Conservation (phyloP, 2,329 filamentous ascomycete genomes). For the Hypoxylon sp. region DNA sequence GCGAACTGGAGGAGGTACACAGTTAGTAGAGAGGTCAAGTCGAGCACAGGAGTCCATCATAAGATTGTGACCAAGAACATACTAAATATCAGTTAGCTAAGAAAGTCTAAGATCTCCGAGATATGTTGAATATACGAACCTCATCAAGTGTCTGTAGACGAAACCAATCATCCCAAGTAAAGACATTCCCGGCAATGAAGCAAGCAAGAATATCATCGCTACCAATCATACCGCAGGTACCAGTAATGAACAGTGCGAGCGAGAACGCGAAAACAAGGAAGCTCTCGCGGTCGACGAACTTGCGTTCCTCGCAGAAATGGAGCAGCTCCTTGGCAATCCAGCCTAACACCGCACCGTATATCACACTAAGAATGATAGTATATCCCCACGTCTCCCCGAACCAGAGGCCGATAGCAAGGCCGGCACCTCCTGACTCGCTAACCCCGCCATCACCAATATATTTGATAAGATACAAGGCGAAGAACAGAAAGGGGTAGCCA, state of each 20-base stretch:
- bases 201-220: slow-evolving; percentile 92
- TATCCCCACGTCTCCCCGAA: slow-evolving; percentile 90
- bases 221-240: slow-evolving; percentile 88
- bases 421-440: slow-evolving; percentile 70
- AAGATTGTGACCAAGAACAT: slow-evolving; percentile 26
- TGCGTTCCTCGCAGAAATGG: slow-evolving; percentile 85
- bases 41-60: background rate
- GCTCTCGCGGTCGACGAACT: slow-evolving; percentile 87
- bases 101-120: background rate
- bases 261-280: slow-evolving; percentile 90
- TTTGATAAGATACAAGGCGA: slow-evolving; percentile 87
- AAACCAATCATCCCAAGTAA: slow-evolving; percentile 97
- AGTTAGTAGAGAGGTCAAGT: slow-evolving; percentile 31
- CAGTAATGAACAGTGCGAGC: slow-evolving; percentile 87
- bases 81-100: slow-evolving; percentile 45
- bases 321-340: slow-evolving; percentile 87
- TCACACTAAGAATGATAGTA: slow-evolving; percentile 81
- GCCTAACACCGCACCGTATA: slow-evolving; percentile 83
- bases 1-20: slow-evolving; percentile 61
- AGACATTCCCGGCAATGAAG: slow-evolving; percentile 91
- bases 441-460: slow-evolving; percentile 73
- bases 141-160: slow-evolving; percentile 90
- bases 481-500: slow-evolving; percentile 89
- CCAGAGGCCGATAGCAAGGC: slow-evolving; percentile 82
- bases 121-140: slow-evolving; percentile 46